phyloP scores from a whole-genome alignment of 495 filamentous ascomycete species.

The Daldinia vernicosa region DNA sequence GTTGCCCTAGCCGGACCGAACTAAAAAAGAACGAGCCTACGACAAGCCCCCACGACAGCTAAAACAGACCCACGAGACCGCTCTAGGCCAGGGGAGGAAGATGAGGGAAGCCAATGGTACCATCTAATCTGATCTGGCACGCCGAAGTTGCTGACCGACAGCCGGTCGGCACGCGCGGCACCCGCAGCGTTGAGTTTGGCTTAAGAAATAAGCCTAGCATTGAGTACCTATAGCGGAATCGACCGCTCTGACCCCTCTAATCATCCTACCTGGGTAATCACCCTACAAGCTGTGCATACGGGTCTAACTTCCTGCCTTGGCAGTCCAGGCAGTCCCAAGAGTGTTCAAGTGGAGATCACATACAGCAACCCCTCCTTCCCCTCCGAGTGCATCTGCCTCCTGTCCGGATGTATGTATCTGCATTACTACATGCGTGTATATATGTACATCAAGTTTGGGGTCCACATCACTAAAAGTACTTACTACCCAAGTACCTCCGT shows the following conservation, averaged over 20 bases:
- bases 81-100: constrained; percentile 21
- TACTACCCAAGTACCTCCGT: constrained; percentile 14
- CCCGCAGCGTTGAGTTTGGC: background rate
- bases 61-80: constrained; percentile 24
- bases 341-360: constrained; percentile 36
- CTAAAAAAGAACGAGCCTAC: constrained; percentile 20
- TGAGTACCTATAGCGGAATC: constrained; percentile 24
- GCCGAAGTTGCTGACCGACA: constrained; percentile 30
- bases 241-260: constrained; percentile 15
- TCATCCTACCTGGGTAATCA: constrained; percentile 13
- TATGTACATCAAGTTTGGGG: background rate
- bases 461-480: background rate
- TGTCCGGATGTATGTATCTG: constrained; percentile 4
- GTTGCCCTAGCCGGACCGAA: background rate
- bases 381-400: constrained; percentile 6
- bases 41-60: constrained; percentile 30
- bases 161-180: constrained; percentile 26
- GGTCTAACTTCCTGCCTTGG: constrained; percentile 35
- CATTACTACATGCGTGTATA: constrained; percentile 2
- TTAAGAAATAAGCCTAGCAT: background rate
- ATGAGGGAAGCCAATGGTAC: constrained; percentile 25
- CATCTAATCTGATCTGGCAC: constrained; percentile 40
- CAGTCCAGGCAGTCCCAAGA: constrained; percentile 32
- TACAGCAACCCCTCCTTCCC: constrained; percentile 38
- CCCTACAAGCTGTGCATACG: constrained; percentile 27